Conservation (phyloP, 192 early-diverging fungal species). For the Pilaira anomala region DNA sequence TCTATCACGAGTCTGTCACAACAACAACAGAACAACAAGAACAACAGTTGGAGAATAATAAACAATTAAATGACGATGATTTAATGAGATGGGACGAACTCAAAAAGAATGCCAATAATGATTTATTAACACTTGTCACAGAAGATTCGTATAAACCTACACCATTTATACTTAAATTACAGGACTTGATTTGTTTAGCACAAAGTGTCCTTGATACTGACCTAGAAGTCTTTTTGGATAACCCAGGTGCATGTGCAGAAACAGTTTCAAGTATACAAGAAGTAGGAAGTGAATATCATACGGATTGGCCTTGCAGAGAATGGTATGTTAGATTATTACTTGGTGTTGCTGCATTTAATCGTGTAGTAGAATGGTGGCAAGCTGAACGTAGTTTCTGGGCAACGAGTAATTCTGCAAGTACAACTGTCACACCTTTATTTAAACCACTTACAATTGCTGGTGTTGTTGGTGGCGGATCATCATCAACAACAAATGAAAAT, state of each 20-base stretch:
- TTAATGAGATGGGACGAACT: no score
- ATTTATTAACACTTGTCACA: slow-evolving; percentile 3
- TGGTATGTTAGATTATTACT: slow-evolving; percentile 65
- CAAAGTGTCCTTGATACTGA: slow-evolving; percentile 72
- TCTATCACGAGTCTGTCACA: slow-evolving; percentile 8
- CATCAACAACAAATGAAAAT: not conserved
- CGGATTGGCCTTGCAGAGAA: slow-evolving; percentile 59
- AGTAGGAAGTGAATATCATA: slow-evolving; percentile 63
- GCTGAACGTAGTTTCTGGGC: slow-evolving; percentile 70
- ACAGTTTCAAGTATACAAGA: slow-evolving; percentile 56
- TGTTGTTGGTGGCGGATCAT: not conserved
- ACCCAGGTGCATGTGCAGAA: slow-evolving; percentile 54
- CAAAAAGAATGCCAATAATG: not conserved
- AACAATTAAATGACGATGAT: no score
- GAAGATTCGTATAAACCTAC: slow-evolving; percentile 52
- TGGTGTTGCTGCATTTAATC: slow-evolving; percentile 69
- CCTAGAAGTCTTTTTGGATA: slow-evolving; percentile 54
- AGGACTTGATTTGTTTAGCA: slow-evolving; percentile 66
- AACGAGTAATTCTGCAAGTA: not conserved
- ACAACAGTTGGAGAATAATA: no score
- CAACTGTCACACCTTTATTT: not conserved
- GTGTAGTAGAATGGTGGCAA: slow-evolving; percentile 77
- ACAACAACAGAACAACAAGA: not conserved
- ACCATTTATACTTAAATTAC: slow-evolving; percentile 59
- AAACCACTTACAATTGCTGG: not conserved